Conservation (phyloP, 805 yeast genomes). For the Starmerella kuoi region DNA sequence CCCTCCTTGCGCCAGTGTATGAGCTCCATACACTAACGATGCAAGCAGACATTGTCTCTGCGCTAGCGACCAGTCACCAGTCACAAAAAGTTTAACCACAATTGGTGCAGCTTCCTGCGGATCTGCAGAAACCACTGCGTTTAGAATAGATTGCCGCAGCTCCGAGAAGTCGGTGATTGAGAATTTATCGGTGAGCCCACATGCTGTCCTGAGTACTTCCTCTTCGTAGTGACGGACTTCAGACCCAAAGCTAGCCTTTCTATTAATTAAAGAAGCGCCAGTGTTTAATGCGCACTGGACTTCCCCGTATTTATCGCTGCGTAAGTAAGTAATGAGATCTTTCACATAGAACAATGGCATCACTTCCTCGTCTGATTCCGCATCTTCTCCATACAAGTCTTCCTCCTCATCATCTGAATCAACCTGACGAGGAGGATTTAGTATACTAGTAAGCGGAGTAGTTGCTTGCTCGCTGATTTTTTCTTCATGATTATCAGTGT, state of each 20-base stretch:
- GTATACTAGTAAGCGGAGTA: background rate
- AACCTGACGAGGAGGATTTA: background rate
- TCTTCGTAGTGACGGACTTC: conserved; percentile 51
- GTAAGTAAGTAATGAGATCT: conserved; percentile 51
- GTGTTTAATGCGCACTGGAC: conserved; percentile 39
- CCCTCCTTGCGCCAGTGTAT: conserved; percentile 60
- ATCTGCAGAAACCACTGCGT: conserved; percentile 48
- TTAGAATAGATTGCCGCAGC: conserved; percentile 50
- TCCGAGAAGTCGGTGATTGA: conserved; percentile 51
- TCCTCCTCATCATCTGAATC: conserved; percentile 27
- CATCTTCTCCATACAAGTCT: conserved; percentile 23
- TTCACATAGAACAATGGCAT: conserved; percentile 57
- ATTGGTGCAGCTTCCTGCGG: conserved; percentile 34
- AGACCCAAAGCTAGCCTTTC: conserved; percentile 45
- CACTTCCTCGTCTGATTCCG: conserved; percentile 25
- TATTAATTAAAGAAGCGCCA: conserved; percentile 51
- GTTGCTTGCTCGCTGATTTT: background rate
- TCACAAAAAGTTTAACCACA: conserved; percentile 37
- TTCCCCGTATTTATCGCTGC: conserved; percentile 36
- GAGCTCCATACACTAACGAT: conserved; percentile 54
- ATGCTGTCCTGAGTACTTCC: conserved; percentile 39
- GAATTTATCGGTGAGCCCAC: conserved; percentile 45
- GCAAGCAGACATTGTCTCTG: conserved; percentile 61
- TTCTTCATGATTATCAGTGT: background rate
- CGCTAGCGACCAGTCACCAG: conserved; percentile 72